phyloP scores from a whole-genome alignment of 495 filamentous ascomycete genomes.

The Aspergillus sparsus region DNA sequence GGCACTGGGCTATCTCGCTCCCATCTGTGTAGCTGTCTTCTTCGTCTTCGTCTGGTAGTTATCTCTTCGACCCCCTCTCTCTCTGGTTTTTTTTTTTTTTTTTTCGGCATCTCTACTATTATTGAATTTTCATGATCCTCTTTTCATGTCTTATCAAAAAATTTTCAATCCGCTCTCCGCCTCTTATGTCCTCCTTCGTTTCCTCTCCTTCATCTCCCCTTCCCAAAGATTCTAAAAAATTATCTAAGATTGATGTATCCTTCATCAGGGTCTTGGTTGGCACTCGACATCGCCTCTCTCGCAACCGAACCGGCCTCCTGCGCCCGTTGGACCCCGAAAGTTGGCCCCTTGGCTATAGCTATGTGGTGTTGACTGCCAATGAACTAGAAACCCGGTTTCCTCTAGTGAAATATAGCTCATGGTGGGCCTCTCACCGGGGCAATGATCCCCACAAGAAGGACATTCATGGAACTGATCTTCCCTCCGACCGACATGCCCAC shows the following conservation, averaged over 20 bases:
- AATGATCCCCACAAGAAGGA: background rate
- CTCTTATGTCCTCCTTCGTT: too few relatives aligned
- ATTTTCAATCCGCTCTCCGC: too few relatives aligned
- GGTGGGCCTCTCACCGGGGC: conserved; percentile 54
- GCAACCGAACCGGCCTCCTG: background rate
- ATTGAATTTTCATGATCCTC: too few relatives aligned
- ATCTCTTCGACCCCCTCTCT: background rate
- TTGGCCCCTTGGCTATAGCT: conserved; percentile 11
- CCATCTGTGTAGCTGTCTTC: conserved; percentile 23
- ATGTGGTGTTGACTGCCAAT: conserved; percentile 6
- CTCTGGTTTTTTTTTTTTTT: background rate
- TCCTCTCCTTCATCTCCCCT: too few relatives aligned
- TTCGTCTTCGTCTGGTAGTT: conserved; percentile 21
- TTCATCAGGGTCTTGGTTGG: conserved; percentile 22
- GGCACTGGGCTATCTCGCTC: conserved; percentile 20
- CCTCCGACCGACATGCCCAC: background rate
- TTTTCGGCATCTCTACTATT: too few relatives aligned
- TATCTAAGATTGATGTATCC: conserved; percentile 14
- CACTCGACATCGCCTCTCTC: conserved; percentile 14
- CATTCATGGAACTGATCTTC: background rate
- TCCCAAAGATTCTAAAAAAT: too few relatives aligned
- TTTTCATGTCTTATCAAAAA: too few relatives aligned
- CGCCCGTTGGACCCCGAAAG: conserved; percentile 18
- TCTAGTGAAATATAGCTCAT: conserved; percentile 81
- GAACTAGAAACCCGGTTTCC: conserved; percentile 93